Percentiles rank a stretch among this genome's conserved stretches.
Evolutionary conservation across 345 rosid species (phyloP).

Genomic region (Gossypium thurberi): DNA sequence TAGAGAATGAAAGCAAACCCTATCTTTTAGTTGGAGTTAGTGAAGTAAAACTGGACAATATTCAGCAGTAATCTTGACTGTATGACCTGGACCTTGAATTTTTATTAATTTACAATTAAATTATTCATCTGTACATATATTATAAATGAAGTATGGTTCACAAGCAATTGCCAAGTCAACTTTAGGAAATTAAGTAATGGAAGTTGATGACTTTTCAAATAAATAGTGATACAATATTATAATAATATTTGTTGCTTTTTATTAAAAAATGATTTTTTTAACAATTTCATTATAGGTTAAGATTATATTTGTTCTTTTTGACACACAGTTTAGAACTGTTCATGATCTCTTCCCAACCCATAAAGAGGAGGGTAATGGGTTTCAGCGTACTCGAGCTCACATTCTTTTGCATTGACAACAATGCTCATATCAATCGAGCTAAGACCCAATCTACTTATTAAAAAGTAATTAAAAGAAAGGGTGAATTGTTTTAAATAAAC

Average conservation of each 20-base stretch:
- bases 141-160: neutral
- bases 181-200: conserved; percentile 12
- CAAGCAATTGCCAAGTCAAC: conserved; percentile 20
- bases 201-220: conserved; percentile 13
- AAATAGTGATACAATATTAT: neutral
- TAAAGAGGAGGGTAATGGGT: too few species aligned
- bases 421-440: rapidly evolving
- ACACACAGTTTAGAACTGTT: too few species aligned
- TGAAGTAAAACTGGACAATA: neutral
- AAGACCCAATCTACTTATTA: too few species aligned
- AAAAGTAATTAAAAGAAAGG: neutral
- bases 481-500: neutral
- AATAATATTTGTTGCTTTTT: neutral
- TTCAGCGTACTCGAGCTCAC: too few species aligned
- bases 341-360: rapidly evolving
- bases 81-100: neutral
- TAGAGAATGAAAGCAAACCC: neutral
- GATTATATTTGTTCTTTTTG: too few species aligned
- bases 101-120: neutral
- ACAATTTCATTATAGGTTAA: too few species aligned
- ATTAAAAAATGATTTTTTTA: neutral
- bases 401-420: too few species aligned
- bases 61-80: neutral
- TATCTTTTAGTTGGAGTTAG: neutral
- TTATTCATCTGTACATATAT: neutral